Evolutionary conservation across 1,284 basidiomycete species (phyloP).

Genomic region (Leccinum pachyderme): DNA sequence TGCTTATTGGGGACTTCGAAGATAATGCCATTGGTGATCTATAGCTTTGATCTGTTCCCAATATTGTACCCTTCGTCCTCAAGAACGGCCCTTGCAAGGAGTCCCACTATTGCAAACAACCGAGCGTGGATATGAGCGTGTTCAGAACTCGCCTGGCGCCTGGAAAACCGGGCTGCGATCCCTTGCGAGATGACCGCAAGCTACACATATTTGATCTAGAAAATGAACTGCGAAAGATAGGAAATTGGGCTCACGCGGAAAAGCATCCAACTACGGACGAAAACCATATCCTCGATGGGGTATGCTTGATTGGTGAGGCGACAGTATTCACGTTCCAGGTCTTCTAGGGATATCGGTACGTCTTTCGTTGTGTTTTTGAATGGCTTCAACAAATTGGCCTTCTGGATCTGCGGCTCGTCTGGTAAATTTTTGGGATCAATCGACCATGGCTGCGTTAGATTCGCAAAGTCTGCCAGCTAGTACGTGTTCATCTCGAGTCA

Average conservation of each 20-base stretch:
- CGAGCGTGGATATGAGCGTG: conserved; percentile 55
- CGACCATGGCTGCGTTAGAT: conserved; percentile 84
- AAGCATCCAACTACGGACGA: conserved; percentile 84
- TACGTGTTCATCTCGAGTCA: conserved; percentile 1
- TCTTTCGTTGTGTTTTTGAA: conserved; percentile 62
- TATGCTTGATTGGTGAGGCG: conserved; percentile 56
- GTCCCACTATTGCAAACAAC: conserved; percentile 65
- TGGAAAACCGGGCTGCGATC: conserved; percentile 85
- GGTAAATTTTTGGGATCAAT: conserved; percentile 51
- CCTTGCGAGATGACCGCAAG: conserved; percentile 89
- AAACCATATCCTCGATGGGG: conserved; percentile 74
- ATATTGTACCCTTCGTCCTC: conserved; percentile 49
- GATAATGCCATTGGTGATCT: conserved; percentile 1
- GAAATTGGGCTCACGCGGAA: conserved; percentile 63
- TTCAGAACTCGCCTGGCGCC: conserved; percentile 86
- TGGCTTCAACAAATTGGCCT: conserved; percentile 37
- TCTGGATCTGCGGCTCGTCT: conserved; percentile 12
- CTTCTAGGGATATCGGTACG: conserved; percentile 68
- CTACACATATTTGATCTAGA: conserved; percentile 37
- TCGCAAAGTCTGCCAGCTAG: conserved; percentile 89
- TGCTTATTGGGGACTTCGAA: not conserved
- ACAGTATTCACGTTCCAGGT: conserved; percentile 78
- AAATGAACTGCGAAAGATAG: not conserved
- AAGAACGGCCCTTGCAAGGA: conserved; percentile 58
- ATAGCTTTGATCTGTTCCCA: conserved; percentile 38